Conservation (phyloP, 2,329 filamentous ascomycete species). For the Hymenoscyphus linearis region DNA sequence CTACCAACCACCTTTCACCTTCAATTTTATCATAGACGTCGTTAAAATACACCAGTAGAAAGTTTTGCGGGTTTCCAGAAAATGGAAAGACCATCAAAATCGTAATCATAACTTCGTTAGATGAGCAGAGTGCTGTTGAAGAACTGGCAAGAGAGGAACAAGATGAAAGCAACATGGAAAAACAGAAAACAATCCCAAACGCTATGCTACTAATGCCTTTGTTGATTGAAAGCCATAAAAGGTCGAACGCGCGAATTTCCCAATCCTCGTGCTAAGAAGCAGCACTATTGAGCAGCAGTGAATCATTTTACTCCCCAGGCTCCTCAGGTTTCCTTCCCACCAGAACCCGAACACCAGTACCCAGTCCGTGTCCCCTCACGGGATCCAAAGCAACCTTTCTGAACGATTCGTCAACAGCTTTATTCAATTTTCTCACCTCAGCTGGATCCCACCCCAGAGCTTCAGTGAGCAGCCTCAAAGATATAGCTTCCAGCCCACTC, state of each 20-base stretch:
- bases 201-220: background rate
- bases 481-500: slow-evolving; percentile 24
- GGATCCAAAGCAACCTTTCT: slow-evolving; percentile 20
- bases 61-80: too few relatives aligned
- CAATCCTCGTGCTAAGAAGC: background rate
- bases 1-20: too few relatives aligned
- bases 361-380: slow-evolving; percentile 20
- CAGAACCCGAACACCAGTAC: slow-evolving; percentile 21
- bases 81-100: too few relatives aligned
- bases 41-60: too few relatives aligned
- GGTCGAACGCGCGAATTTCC: background rate
- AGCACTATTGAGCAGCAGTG: background rate
- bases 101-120: background rate
- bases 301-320: background rate
- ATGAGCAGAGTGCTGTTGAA: too few relatives aligned
- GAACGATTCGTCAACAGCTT: slow-evolving; percentile 13
- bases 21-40: too few relatives aligned
- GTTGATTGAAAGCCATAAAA: background rate
- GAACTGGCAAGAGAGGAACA: too few relatives aligned
- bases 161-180: background rate
- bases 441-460: slow-evolving; percentile 25
- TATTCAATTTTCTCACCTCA: slow-evolving; percentile 19
- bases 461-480: slow-evolving; percentile 24
- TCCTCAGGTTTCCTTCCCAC: slow-evolving; percentile 26
- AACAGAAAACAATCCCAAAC: background rate